Conservation (phyloP, 495 filamentous ascomycete species). For the Parachaetomium inaequale region DNA sequence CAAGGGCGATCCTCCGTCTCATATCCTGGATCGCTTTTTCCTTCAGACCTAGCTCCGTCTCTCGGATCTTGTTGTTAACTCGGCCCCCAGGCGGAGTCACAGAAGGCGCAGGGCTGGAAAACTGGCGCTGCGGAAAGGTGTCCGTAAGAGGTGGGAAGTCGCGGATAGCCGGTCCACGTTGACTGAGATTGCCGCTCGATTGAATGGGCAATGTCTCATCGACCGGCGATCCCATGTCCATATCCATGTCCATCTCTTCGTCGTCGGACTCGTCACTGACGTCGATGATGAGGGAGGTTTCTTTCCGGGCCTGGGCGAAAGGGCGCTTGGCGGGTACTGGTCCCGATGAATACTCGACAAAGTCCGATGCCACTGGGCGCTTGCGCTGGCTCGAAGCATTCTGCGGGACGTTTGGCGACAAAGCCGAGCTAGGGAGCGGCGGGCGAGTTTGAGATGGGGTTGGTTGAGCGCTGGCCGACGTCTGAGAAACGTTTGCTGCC, state of each 20-base stretch:
- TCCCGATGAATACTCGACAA: conserved; percentile 55
- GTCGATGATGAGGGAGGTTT: conserved; percentile 65
- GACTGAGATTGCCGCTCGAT: conserved; percentile 21
- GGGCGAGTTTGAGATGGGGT: not conserved
- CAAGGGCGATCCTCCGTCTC: conserved; percentile 71
- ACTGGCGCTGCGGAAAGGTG: conserved; percentile 36
- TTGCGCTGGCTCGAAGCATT: conserved; percentile 49
- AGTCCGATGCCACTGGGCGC: conserved; percentile 82
- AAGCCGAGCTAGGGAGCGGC: conserved; percentile 16
- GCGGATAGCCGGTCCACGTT: conserved; percentile 36
- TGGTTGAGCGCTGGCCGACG: not conserved
- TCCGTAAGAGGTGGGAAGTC: conserved; percentile 47
- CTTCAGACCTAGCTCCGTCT: conserved; percentile 60
- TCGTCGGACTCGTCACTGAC: conserved; percentile 57
- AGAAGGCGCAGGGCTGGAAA: conserved; percentile 37
- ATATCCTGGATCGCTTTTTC: conserved; percentile 69
- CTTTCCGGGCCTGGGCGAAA: conserved; percentile 53
- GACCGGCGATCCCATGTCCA: conserved; percentile 48
- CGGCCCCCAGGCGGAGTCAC: conserved; percentile 37
- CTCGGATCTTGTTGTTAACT: conserved; percentile 19
- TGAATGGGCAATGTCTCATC: conserved; percentile 34
- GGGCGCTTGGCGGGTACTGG: conserved; percentile 55
- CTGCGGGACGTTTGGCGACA: conserved; percentile 13
- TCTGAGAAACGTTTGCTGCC: not conserved
- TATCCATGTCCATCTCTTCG: conserved; percentile 52